These are phyloP conservation scores for Neotropicomus parvogracilis DNA, from an alignment of 1,284 basidiomycete species.

Conservation along the genomic window DNA sequence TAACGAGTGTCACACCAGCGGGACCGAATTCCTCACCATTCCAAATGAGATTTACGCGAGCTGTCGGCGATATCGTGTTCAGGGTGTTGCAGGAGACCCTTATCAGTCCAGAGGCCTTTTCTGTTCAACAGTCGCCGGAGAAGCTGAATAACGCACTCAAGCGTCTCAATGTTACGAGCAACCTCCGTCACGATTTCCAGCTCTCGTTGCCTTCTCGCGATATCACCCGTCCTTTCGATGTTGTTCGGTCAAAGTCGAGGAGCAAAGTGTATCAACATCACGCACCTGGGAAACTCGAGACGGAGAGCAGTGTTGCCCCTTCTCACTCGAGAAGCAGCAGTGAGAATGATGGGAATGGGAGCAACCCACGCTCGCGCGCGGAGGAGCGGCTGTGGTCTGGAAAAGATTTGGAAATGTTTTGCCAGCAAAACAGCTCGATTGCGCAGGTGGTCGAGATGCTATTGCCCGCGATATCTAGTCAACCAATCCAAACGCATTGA, in stretches of 20 bases:
- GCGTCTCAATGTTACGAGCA: slow-evolving; percentile 22
- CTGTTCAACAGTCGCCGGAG: slow-evolving; percentile 21
- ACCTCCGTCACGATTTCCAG: slow-evolving; percentile 28
- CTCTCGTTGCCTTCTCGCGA: slow-evolving; percentile 23
- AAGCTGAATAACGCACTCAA: slow-evolving; percentile 28
- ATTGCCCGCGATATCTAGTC: slow-evolving; percentile 41
- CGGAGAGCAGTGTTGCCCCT: slow-evolving; percentile 39
- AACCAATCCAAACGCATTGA: slow-evolving; percentile 24
- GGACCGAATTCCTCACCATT: slow-evolving; percentile 34
- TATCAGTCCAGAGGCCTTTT: slow-evolving; percentile 42
- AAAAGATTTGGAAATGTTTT: slow-evolving; percentile 63
- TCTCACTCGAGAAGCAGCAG: slow-evolving; percentile 35
- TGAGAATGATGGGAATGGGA: slow-evolving; percentile 35
- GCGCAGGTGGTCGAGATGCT: slow-evolving; percentile 55
- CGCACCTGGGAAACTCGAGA: slow-evolving; percentile 57
- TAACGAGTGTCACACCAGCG: slow-evolving; percentile 37
- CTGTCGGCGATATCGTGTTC: slow-evolving; percentile 72
- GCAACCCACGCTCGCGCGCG: slow-evolving; percentile 28
- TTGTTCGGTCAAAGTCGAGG: slow-evolving; percentile 64
- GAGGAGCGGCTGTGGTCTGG: slow-evolving; percentile 60
- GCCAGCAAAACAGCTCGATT: slow-evolving; percentile 70
- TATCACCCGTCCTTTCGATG: slow-evolving; percentile 31
- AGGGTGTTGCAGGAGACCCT: slow-evolving; percentile 82
- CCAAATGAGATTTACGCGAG: slow-evolving; percentile 50
- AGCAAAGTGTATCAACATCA: slow-evolving; percentile 62